Conservation (phyloP, 208 protist genomes). For the Leishmania mexicana region DNA sequence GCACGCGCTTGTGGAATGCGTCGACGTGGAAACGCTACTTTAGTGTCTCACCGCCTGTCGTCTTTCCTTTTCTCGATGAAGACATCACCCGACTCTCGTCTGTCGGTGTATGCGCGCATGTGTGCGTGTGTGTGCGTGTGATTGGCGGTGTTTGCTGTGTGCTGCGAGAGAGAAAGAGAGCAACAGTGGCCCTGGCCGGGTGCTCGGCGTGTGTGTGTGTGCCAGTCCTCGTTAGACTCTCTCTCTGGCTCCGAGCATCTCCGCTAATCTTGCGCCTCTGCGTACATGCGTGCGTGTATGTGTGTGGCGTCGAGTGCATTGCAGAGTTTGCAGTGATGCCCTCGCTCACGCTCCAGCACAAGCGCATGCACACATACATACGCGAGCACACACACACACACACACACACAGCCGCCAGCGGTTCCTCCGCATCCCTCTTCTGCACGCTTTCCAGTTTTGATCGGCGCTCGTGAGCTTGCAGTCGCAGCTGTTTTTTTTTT, state of each 20-base stretch:
- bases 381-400: neutral
- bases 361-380: neutral
- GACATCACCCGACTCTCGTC: neutral
- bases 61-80: slow-evolving; percentile 2
- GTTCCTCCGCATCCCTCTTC: neutral
- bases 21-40: neutral
- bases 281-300: neutral
- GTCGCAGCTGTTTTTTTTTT: slow-evolving; percentile 4
- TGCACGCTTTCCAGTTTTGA: slow-evolving; percentile 8
- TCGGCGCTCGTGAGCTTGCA: neutral
- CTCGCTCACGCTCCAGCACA: neutral
- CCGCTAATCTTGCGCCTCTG: neutral
- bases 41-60: neutral
- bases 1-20: neutral
- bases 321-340: neutral
- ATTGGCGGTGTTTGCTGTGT: neutral
- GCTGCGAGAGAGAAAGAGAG: neutral
- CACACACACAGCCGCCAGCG: neutral
- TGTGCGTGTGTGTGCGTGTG: neutral
- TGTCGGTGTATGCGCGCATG: neutral
- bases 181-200: neutral
- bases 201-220: neutral
- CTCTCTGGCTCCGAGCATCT: neutral
- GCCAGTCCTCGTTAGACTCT: neutral
- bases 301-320: neutral